Evolutionary conservation across 2,329 filamentous ascomycete species (phyloP).

Genomic region (Fusarium heterosporum): DNA sequence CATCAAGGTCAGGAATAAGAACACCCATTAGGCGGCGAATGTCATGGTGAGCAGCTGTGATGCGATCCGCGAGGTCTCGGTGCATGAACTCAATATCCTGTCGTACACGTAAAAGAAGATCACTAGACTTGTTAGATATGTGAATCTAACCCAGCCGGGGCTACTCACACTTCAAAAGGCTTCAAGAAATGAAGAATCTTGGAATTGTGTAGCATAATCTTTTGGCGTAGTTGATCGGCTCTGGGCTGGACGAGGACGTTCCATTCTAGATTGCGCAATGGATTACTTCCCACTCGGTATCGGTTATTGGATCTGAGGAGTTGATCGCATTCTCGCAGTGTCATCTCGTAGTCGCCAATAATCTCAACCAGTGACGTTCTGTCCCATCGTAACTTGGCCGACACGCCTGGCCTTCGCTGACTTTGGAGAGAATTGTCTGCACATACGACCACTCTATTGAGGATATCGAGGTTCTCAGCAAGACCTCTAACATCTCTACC

Average conservation of each 20-base stretch:
- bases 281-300: conserved; percentile 44
- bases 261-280: conserved; percentile 52
- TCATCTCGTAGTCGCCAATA: conserved; percentile 50
- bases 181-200: conserved; percentile 51
- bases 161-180: conserved; percentile 53
- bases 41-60: conserved; percentile 42
- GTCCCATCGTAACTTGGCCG: conserved; percentile 43
- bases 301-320: conserved; percentile 49
- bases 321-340: conserved; percentile 49
- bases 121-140: conserved; percentile 39
- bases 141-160: background rate
- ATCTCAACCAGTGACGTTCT: conserved; percentile 41
- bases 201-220: conserved; percentile 51
- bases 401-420: conserved; percentile 41
- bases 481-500: conserved; percentile 49
- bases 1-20: conserved; percentile 45
- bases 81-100: conserved; percentile 48
- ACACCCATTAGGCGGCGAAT: conserved; percentile 44
- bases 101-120: conserved; percentile 48
- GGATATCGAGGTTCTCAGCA: conserved; percentile 49
- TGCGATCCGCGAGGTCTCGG: conserved; percentile 39
- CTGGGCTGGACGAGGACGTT: conserved; percentile 52
- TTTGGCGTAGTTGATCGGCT: conserved; percentile 49
- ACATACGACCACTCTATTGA: conserved; percentile 46
- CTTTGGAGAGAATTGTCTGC: conserved; percentile 47